Conservation (phyloP, 2,329 filamentous ascomycete genomes). For the Proliferodiscus dingleyae region DNA sequence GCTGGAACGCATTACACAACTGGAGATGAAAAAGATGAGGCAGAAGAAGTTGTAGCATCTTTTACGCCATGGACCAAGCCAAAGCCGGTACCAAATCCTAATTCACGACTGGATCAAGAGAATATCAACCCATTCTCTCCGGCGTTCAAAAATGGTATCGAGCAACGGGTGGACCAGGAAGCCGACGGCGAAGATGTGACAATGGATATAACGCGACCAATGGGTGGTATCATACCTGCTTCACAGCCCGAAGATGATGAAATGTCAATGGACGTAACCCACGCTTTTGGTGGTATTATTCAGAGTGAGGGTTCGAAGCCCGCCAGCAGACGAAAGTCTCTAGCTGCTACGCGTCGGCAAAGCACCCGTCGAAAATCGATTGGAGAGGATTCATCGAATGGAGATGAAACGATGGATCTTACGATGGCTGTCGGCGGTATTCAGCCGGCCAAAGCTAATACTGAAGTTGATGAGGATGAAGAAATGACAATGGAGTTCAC, state of each 20-base stretch:
- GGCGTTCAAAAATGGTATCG: constrained; percentile 17
- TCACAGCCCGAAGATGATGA: constrained; percentile 36
- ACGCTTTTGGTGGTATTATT: constrained; percentile 74
- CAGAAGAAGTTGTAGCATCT: constrained; percentile 68
- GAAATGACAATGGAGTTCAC: constrained; percentile 80
- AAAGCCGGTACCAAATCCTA: constrained; percentile 45
- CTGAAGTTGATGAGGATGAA: constrained; percentile 46
- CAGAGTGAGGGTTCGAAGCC: constrained; percentile 17
- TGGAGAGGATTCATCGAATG: constrained; percentile 24
- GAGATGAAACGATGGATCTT: constrained; percentile 47
- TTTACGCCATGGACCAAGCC: constrained; percentile 72
- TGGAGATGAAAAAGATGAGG: constrained; percentile 47
- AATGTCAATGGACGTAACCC: constrained; percentile 93
- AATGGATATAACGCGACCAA: constrained; percentile 55
- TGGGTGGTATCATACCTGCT: constrained; percentile 44
- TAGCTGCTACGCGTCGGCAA: constrained; percentile 27
- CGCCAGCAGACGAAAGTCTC: constrained; percentile 28
- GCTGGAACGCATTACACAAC: constrained; percentile 65
- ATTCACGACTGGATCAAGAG: constrained; percentile 40
- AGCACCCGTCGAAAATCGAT: constrained; percentile 36
- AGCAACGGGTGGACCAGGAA: constrained; percentile 21
- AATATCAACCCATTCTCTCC: constrained; percentile 43
- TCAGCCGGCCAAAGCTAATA: constrained; percentile 29
- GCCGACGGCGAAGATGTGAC: constrained; percentile 39
- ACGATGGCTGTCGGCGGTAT: constrained; percentile 54